These are phyloP conservation scores for Arthrinium phaeospermum DNA, from an alignment of 2,329 filamentous ascomycete genomes.

Conservation along the genomic window DNA sequence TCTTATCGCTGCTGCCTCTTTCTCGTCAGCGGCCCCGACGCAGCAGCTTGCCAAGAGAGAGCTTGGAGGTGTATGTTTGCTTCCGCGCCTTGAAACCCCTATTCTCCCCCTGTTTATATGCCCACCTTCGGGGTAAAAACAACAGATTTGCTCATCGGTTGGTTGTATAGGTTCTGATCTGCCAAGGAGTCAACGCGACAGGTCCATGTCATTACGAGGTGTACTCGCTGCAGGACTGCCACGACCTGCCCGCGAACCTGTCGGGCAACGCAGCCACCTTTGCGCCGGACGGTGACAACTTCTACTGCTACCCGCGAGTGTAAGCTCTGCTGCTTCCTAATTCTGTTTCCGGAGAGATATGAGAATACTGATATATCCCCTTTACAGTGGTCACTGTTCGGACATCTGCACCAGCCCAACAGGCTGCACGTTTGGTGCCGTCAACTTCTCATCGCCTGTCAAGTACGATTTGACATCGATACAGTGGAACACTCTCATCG, in stretches of 20 bases:
- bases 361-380: not conserved
- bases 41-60: constrained; percentile 46
- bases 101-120: constrained; percentile 11
- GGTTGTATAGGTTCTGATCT: constrained; percentile 51
- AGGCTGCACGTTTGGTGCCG: constrained; percentile 57
- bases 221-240: constrained; percentile 51
- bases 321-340: constrained; percentile 28
- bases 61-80: constrained; percentile 52
- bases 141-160: not conserved
- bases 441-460: constrained; percentile 51
- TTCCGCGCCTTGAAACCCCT: not conserved
- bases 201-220: constrained; percentile 51
- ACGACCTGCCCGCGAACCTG: constrained; percentile 50
- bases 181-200: constrained; percentile 56
- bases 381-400: constrained; percentile 44
- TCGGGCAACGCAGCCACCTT: constrained; percentile 53
- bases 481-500: constrained; percentile 49
- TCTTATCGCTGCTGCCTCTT: constrained; percentile 32
- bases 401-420: constrained; percentile 55
- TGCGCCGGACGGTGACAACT: constrained; percentile 54
- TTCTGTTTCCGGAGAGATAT: not conserved
- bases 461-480: constrained; percentile 54
- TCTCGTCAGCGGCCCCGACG: constrained; percentile 32
- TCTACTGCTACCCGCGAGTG: constrained; percentile 53
- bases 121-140: not conserved